Evolutionary conservation across 116 monocot genomes (phyloP).

Genomic region (Posidonia oceanica): DNA sequence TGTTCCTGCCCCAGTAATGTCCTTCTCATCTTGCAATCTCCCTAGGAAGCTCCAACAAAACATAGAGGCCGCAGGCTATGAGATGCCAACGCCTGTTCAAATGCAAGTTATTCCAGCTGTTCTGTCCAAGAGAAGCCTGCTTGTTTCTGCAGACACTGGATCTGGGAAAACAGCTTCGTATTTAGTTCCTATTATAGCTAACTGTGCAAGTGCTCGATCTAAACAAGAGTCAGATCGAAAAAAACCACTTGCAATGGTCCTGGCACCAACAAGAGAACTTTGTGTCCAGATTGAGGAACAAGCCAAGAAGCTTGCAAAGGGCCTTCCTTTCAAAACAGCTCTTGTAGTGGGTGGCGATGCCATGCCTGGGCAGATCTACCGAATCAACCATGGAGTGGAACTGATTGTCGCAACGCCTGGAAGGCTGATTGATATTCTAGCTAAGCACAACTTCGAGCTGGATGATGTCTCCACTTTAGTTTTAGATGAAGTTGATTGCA

Average conservation of each 20-base stretch:
- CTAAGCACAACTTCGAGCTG: slow-evolving; percentile 52
- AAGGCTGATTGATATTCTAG: slow-evolving; percentile 73
- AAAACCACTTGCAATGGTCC: slow-evolving; percentile 55
- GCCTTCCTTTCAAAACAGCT: slow-evolving; percentile 79
- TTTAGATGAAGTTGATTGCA: slow-evolving; percentile 85
- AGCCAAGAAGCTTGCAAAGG: slow-evolving; percentile 73
- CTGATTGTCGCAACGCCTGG: slow-evolving; percentile 76
- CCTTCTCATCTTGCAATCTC: slow-evolving; percentile 56
- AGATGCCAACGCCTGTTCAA: slow-evolving; percentile 72
- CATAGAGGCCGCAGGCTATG: slow-evolving; percentile 52
- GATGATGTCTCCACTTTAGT: slow-evolving; percentile 45
- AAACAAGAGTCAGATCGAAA: slow-evolving; percentile 10
- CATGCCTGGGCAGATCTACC: slow-evolving; percentile 55
- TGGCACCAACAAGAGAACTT: slow-evolving; percentile 80
- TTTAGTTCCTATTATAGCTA: slow-evolving; percentile 58
- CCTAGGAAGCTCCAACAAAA: slow-evolving; percentile 58
- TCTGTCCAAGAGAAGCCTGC: slow-evolving; percentile 35
- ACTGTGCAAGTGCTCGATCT: slow-evolving; percentile 21
- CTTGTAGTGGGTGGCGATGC: slow-evolving; percentile 83
- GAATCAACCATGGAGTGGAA: slow-evolving; percentile 57
- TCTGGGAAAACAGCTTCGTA: slow-evolving; percentile 81
- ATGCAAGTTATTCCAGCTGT: slow-evolving; percentile 77
- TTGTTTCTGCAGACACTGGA: slow-evolving; percentile 75
- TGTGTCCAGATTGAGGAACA: slow-evolving; percentile 80
- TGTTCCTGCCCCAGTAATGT: slow-evolving; percentile 41